Base-by-base conservation (phyloP, 2,329 filamentous ascomycete genomes). In the Cryphonectria carpinicola region DNA sequence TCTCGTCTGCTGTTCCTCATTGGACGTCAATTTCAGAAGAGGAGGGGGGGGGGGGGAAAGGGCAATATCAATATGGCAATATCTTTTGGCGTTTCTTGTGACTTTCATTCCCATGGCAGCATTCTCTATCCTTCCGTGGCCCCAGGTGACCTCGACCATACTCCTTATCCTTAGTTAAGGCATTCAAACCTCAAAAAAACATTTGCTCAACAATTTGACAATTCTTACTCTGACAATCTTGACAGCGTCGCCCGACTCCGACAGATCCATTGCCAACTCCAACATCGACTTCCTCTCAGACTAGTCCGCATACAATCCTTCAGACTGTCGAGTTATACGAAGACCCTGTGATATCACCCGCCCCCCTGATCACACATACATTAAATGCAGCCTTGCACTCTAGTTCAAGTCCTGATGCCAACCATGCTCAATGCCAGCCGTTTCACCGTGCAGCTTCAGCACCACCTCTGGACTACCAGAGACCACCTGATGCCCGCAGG, bases 381-480 rank as follows among this genome's bases (percentile, higher is more conserved):
- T 46, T 65, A 43, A 37, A 5, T 25, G 4, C 58, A 25, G 10
- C 46, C 11, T 58, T 64, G 49, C 56, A 70, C 39, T 43, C 54
- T 22, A 32, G 73, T 22, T 70, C 52, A 17, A 68, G 54, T n/a
- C 28, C 70, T 25, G 56, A 66, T 41, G 37, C 70, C n/a, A 72
- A 71, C 43, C 70, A 72, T 68, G 70, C 70, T 39, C 75, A 74
- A 25, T 66, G 76, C 4, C 76, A 76, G 54, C 73, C 76, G 52
- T 77, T 77, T 28, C 71, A 71, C 56, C 67, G 73, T 43, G 72
- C 71, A 10, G 78, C 78, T 41, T 80, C 78, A 25, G 78, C 78
- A 5, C 79, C 79, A 32, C 76, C 76, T 6, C 64, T 77, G 46
- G 74, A 78, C 41, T 69, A 71, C 11, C 73, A 71, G 37, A 73